These are phyloP conservation scores for Massariosphaeria phaeospora DNA, from an alignment of 495 filamentous ascomycete species.

Conservation along the genomic window DNA sequence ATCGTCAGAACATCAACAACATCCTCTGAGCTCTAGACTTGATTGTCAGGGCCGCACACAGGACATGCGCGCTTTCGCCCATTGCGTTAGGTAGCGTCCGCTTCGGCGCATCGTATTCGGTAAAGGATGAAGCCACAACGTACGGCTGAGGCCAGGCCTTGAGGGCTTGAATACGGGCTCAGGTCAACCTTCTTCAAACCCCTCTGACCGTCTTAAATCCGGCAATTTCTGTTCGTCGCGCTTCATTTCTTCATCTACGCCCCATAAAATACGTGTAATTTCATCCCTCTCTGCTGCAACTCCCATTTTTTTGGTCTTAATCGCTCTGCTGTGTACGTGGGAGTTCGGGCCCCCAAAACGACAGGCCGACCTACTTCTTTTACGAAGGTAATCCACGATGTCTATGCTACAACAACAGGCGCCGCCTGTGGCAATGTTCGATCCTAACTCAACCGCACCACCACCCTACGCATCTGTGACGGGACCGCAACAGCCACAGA, in stretches of 20 bases:
- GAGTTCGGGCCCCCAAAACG: too few species aligned
- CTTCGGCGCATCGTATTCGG: slow-evolving; percentile 11
- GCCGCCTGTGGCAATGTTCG: slow-evolving; percentile 7
- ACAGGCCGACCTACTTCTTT: not conserved
- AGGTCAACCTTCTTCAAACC: slow-evolving; percentile 1
- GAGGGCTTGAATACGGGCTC: not conserved
- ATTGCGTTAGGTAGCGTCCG: not conserved
- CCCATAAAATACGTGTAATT: too few species aligned
- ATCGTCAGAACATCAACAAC: too few species aligned
- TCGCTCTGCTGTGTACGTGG: too few species aligned
- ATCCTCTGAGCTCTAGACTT: too few species aligned
- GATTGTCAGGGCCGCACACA: not conserved
- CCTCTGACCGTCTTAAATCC: not conserved
- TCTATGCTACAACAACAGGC: slow-evolving; percentile 14
- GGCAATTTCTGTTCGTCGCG: not conserved
- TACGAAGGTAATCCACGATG: not conserved
- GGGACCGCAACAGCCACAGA: slow-evolving; percentile 8
- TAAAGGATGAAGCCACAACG: slow-evolving; percentile 15
- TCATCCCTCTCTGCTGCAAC: too few species aligned
- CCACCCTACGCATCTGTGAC: slow-evolving; percentile 21
- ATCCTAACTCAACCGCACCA: slow-evolving; percentile 13
- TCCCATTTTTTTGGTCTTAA: too few species aligned
- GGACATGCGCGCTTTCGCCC: not conserved
- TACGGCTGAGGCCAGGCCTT: slow-evolving; percentile 27
- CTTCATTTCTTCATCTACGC: not conserved